A percentile compares a stretch with the other conserved stretches of the same genome.
Conservation (phyloP, 2,329 filamentous ascomycete genomes). For the Ceratocystis huliohia region DNA sequence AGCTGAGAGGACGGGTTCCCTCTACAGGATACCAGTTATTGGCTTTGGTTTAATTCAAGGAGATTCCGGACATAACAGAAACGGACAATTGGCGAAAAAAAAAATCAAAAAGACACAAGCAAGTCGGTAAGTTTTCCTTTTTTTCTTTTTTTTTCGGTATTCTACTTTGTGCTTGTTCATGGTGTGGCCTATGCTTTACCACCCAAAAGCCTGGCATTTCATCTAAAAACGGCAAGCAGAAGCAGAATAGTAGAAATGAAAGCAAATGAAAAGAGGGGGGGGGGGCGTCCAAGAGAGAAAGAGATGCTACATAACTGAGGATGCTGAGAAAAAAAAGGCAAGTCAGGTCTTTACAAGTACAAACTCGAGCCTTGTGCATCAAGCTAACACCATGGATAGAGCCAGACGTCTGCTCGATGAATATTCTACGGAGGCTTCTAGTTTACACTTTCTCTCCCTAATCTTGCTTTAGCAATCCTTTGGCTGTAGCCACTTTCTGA, state of each 20-base stretch:
- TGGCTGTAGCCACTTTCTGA: background rate
- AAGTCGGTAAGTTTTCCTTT: background rate
- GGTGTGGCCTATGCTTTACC: background rate
- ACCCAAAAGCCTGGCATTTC: background rate
- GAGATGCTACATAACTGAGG: background rate
- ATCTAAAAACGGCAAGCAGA: background rate
- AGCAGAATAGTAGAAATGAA: background rate
- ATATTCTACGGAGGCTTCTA: background rate
- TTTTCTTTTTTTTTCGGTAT: background rate
- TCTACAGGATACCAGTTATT: background rate
- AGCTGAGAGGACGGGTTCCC: background rate
- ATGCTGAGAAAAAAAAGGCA: too few relatives aligned
- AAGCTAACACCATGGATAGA: too few relatives aligned
- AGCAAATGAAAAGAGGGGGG: background rate
- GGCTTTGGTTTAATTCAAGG: background rate
- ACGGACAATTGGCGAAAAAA: background rate
- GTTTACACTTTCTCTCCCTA: background rate
- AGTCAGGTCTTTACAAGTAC: too few relatives aligned
- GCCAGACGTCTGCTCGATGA: too few relatives aligned
- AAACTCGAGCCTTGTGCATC: too few relatives aligned
- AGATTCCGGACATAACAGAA: background rate
- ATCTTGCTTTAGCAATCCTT: background rate
- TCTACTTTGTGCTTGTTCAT: background rate
- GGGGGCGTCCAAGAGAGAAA: background rate
- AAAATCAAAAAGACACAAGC: background rate